Evolutionary conservation across 805 yeast genomes (phyloP).

Genomic region (Candida hungchunana): DNA sequence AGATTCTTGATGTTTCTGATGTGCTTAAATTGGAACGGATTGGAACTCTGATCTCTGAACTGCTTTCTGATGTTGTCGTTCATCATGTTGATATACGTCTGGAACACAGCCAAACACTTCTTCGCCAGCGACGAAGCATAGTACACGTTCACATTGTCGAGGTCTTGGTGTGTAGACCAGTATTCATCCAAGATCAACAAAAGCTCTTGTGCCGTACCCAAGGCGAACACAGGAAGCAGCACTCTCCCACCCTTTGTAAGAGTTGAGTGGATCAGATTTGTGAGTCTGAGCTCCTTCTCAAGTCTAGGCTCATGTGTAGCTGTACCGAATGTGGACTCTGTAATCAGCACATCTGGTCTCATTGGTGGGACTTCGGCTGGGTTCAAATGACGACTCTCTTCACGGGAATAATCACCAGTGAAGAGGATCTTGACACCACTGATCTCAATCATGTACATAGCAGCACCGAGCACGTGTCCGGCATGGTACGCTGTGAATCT

Average conservation of each 20-base stretch:
- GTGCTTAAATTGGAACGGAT: constrained; percentile 88
- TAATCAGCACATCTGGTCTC: constrained; percentile 83
- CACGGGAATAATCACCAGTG: constrained; percentile 97
- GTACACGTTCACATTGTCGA: constrained; percentile 77
- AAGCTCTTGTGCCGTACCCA: constrained; percentile 95
- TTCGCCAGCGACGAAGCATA: constrained; percentile 92
- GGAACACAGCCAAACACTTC: constrained; percentile 96
- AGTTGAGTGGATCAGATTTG: constrained; percentile 79
- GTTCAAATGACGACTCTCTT: constrained; percentile 90
- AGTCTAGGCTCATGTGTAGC: constrained; percentile 91
- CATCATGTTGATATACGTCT: constrained; percentile 96
- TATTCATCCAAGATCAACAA: constrained; percentile 89
- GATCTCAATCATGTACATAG: constrained; percentile 93
- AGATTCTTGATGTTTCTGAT: constrained; percentile 74
- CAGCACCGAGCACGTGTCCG: constrained; percentile 99
- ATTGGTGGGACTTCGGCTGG: constrained; percentile 90
- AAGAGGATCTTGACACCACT: constrained; percentile 86
- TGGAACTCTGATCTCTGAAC: constrained; percentile 72
- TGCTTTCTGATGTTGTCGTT: constrained; percentile 79
- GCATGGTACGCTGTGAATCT: constrained; percentile 98
- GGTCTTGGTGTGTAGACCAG: constrained; percentile 81
- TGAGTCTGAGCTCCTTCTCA: constrained; percentile 79
- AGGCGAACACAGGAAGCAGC: constrained; percentile 88
- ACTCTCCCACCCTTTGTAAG: constrained; percentile 87
- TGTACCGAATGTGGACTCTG: constrained; percentile 96